A percentile compares a stretch with the other conserved stretches of the same genome.
These are phyloP conservation scores for Kazachstania sp. DNA, from an alignment of 1,139 yeast species.

Conservation along the genomic window DNA sequence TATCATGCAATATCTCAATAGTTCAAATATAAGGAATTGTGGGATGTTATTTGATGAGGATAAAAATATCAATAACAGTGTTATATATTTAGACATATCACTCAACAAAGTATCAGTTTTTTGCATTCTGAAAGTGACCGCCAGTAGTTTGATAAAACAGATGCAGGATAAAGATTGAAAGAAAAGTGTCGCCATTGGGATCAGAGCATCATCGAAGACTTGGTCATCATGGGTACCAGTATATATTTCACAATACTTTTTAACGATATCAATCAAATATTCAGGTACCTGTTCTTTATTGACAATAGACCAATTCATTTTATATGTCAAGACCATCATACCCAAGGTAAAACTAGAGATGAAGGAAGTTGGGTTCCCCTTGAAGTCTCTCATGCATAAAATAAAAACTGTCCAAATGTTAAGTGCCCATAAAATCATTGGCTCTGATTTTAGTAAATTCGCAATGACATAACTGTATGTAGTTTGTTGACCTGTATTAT, in stretches of 20 bases:
- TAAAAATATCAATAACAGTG: slow-evolving; percentile 60
- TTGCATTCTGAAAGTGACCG: slow-evolving; percentile 11
- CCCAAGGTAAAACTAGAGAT: slow-evolving; percentile 36
- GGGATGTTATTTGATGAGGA: slow-evolving; percentile 64
- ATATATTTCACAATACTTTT: slow-evolving; percentile 9
- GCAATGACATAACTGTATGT: slow-evolving; percentile 43
- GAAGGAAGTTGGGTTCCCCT: slow-evolving; percentile 33
- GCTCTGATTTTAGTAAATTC: slow-evolving; percentile 25
- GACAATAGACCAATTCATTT: slow-evolving; percentile 33
- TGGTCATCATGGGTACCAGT: slow-evolving; percentile 4
- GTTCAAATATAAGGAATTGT: slow-evolving; percentile 49
- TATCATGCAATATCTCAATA: slow-evolving; percentile 13
- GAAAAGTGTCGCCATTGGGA: slow-evolving; percentile 31
- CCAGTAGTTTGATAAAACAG: slow-evolving; percentile 26
- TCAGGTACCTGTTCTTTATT: slow-evolving; percentile 15
- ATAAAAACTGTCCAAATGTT: slow-evolving; percentile 37
- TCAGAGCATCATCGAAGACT: slow-evolving; percentile 14
- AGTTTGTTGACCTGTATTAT: slow-evolving; percentile 82
- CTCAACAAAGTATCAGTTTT: slow-evolving; percentile 5
- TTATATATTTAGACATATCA: slow-evolving; percentile 39
- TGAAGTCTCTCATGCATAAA: slow-evolving; percentile 19
- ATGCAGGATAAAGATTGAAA: slow-evolving; percentile 24
- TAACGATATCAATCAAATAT: background rate
- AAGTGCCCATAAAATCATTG: slow-evolving; percentile 42
- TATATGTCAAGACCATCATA: slow-evolving; percentile 45